phyloP scores from a whole-genome alignment of 139 green algal species.

The Chlorella sp. region DNA sequence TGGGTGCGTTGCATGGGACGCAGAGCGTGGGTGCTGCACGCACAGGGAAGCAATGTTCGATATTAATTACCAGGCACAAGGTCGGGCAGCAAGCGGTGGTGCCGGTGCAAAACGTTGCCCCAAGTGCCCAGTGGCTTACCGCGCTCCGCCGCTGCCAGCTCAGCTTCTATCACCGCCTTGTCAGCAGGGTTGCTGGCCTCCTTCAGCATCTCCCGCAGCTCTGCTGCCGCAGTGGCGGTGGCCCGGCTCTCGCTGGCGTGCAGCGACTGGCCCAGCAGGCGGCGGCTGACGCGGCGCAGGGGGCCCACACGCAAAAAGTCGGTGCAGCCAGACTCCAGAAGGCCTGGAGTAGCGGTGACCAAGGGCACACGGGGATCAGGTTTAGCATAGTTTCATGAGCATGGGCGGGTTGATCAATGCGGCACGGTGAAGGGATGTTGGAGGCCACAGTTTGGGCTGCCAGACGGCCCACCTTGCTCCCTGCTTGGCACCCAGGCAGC shows the following conservation, averaged over 20 bases:
- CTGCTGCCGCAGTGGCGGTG: constrained; percentile 45
- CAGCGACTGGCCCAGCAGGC: constrained; percentile 76
- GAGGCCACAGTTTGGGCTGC: no score
- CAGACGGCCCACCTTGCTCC: no score
- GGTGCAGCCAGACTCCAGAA: constrained; percentile 34
- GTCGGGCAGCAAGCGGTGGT: no score
- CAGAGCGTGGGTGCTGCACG: neutral
- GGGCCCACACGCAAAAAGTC: constrained; percentile 84
- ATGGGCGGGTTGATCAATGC: no score
- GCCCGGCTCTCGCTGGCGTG: constrained; percentile 56
- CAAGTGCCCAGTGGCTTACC: neutral
- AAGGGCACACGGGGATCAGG: neutral
- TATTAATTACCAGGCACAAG: no score
- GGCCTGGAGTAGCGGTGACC: neutral
- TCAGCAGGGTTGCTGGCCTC: constrained; percentile 30
- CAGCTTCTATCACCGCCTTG: constrained; percentile 26
- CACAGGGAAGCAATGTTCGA: no score
- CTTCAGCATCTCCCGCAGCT: constrained; percentile 72
- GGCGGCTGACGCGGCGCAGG: constrained; percentile 70
- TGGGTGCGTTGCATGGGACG: neutral
- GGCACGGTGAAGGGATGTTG: no score
- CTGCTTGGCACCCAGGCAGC: no score
- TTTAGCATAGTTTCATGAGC: neutral
- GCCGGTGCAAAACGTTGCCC: no score
- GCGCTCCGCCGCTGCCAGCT: constrained; percentile 35